These are phyloP conservation scores for Phylloporus scabripes DNA, from an alignment of 768 basidiomycete genomes.

Conservation along the genomic window DNA sequence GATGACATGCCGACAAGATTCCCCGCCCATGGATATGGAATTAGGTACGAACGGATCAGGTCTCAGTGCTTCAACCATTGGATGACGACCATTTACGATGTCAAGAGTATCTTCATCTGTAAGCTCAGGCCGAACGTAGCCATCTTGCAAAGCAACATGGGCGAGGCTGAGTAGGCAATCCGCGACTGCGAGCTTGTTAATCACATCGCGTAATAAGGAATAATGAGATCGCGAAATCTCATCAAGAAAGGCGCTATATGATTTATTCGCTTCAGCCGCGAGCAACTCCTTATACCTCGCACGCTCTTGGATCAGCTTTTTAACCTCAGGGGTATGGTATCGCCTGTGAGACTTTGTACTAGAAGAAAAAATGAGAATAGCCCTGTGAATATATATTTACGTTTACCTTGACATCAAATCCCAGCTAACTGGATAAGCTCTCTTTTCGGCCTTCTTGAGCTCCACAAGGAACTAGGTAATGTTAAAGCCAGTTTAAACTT, in stretches of 20 bases:
- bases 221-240: constrained; percentile 70
- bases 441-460: constrained; percentile 54
- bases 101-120: constrained; percentile 61
- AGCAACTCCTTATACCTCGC: constrained; percentile 72
- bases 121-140: constrained; percentile 77
- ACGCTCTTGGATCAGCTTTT: constrained; percentile 58
- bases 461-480: constrained; percentile 68
- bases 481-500: neutral
- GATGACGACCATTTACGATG: constrained; percentile 83
- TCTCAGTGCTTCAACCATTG: constrained; percentile 80
- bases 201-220: constrained; percentile 61
- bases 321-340: constrained; percentile 70
- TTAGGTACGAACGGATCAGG: constrained; percentile 87
- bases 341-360: constrained; percentile 71
- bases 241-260: constrained; percentile 61
- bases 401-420: constrained; percentile 56
- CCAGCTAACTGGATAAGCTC: constrained; percentile 51
- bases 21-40: constrained; percentile 58
- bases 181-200: constrained; percentile 74
- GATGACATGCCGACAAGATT: constrained; percentile 50
- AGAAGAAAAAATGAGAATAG: constrained; percentile 1
- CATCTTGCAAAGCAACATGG: constrained; percentile 65
- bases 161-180: constrained; percentile 89
- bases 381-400: neutral
- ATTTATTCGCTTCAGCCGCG: constrained; percentile 56